Evolutionary conservation across 2,329 filamentous ascomycete genomes (phyloP).

Genomic region (Talaromyces sp.): DNA sequence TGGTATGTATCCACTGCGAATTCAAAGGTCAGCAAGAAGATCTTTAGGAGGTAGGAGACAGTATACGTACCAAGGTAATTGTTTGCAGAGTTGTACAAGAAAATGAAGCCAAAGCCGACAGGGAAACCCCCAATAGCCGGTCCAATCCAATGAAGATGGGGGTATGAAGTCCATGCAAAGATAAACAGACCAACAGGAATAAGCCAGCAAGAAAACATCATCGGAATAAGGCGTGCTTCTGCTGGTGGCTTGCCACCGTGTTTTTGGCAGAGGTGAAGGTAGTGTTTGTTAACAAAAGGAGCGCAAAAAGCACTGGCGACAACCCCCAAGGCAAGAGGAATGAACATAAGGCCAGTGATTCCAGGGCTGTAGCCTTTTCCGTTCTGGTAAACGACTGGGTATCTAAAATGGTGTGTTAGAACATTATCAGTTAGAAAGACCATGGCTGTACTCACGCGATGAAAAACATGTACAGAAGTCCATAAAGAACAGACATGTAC

Average conservation of each 20-base stretch:
- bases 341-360: slow-evolving; percentile 79
- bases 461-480: slow-evolving; percentile 50
- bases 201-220: slow-evolving; percentile 73
- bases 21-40: neutral
- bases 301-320: slow-evolving; percentile 60
- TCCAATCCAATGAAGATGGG: slow-evolving; percentile 61
- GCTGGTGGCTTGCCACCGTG: slow-evolving; percentile 69
- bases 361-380: slow-evolving; percentile 73
- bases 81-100: slow-evolving; percentile 74
- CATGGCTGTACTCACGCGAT: slow-evolving; percentile 46
- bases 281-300: slow-evolving; percentile 75
- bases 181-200: slow-evolving; percentile 64
- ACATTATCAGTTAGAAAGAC: neutral
- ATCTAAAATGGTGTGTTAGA: slow-evolving; percentile 19
- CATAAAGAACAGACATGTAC: slow-evolving; percentile 73
- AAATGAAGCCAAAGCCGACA: slow-evolving; percentile 77
- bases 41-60: neutral
- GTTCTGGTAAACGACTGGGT: slow-evolving; percentile 63
- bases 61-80: slow-evolving; percentile 55
- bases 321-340: slow-evolving; percentile 73
- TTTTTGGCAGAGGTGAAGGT: slow-evolving; percentile 58
- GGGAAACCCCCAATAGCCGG: slow-evolving; percentile 66
- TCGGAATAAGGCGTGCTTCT: slow-evolving; percentile 72
- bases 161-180: slow-evolving; percentile 66
- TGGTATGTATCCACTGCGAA: slow-evolving; percentile 57